These are phyloP conservation scores for Chalciporus sphaerocephalus DNA, from an alignment of 768 basidiomycete genomes.

Conservation along the genomic window DNA sequence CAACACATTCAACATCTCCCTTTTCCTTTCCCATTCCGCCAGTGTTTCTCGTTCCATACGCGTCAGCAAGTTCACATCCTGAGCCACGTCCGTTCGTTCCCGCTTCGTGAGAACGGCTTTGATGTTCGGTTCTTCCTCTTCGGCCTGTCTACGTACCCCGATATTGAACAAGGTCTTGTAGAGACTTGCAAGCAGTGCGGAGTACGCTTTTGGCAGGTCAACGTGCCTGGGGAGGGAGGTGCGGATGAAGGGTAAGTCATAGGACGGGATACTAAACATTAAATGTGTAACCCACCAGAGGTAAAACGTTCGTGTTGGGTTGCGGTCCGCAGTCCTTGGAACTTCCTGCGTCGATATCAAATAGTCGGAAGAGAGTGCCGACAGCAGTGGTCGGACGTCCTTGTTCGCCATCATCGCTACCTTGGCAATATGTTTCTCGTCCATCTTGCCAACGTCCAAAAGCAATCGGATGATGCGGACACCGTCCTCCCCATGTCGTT, in stretches of 20 bases:
- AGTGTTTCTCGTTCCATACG: slow-evolving; percentile 74
- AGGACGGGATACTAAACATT: background rate
- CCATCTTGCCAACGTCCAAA: slow-evolving; percentile 82
- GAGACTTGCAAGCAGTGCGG: slow-evolving; percentile 66
- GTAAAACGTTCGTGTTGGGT: slow-evolving; percentile 84
- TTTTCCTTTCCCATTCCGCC: slow-evolving; percentile 66
- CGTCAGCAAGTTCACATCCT: slow-evolving; percentile 65
- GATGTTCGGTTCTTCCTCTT: slow-evolving; percentile 61
- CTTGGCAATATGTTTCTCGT: slow-evolving; percentile 93
- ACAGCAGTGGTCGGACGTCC: slow-evolving; percentile 76
- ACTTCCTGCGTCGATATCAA: slow-evolving; percentile 91
- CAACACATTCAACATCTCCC: slow-evolving; percentile 70
- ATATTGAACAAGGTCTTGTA: slow-evolving; percentile 94
- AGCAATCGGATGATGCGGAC: slow-evolving; percentile 79
- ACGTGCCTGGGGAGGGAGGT: slow-evolving; percentile 69
- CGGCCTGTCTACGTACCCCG: slow-evolving; percentile 63
- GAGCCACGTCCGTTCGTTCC: slow-evolving; percentile 78
- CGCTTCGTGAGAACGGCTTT: slow-evolving; percentile 76
- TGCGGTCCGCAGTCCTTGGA: slow-evolving; percentile 84
- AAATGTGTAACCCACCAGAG: slow-evolving; percentile 66
- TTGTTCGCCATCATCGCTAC: slow-evolving; percentile 89
- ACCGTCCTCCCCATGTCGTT: slow-evolving; percentile 79
- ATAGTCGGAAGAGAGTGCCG: slow-evolving; percentile 73
- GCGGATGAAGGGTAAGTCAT: background rate
- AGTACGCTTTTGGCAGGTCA: slow-evolving; percentile 79